Conservation (phyloP, 495 filamentous ascomycete genomes). For the Cercophora newfieldiana region DNA sequence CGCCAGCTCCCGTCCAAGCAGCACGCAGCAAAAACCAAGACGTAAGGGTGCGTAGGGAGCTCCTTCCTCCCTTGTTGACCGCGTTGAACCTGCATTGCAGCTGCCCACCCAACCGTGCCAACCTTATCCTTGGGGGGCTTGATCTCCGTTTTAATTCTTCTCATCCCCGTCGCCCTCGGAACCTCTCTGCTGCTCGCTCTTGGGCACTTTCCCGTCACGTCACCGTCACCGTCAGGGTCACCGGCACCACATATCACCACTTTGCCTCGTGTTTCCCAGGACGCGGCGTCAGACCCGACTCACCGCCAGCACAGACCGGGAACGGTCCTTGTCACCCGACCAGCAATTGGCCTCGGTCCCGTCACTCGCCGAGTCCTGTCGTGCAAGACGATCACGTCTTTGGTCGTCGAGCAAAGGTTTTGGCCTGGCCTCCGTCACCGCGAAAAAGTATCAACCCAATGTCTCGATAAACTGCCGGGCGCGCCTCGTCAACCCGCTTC, state of each 20-base stretch:
- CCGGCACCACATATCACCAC: too few species aligned
- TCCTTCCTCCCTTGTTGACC: background rate
- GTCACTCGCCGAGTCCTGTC: background rate
- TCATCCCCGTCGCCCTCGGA: background rate
- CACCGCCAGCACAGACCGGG: background rate
- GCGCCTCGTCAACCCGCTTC: background rate
- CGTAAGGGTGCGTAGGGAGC: background rate
- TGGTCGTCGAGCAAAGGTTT: background rate
- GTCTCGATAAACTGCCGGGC: background rate
- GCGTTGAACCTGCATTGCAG: background rate
- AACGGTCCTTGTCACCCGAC: background rate
- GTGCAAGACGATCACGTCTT: background rate
- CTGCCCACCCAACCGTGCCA: background rate
- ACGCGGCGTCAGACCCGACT: background rate
- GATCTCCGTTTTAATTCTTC: background rate
- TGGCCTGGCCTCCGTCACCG: background rate
- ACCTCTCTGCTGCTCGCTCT: too few species aligned
- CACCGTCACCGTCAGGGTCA: too few species aligned
- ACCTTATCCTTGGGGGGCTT: background rate
- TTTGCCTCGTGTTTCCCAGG: background rate
- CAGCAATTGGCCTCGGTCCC: background rate
- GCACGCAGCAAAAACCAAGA: background rate
- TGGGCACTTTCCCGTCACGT: background rate
- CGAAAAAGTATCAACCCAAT: background rate
- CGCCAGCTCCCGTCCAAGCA: background rate